phyloP scores from a whole-genome alignment of 805 yeast species.

The Yamadazyma akitaensis region DNA sequence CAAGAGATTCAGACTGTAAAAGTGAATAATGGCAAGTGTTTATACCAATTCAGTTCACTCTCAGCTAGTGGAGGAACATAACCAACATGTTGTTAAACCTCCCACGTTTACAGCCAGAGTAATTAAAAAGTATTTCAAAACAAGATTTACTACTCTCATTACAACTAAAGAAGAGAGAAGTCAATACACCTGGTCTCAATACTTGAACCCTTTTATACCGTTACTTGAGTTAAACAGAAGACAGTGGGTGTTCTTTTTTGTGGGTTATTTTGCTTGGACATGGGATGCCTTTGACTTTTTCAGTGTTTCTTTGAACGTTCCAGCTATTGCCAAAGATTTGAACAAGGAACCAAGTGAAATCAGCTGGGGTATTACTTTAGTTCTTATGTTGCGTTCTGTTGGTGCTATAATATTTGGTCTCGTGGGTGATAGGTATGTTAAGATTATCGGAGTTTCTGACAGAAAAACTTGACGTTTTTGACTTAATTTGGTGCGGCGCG shows the following conservation, averaged over 20 bases:
- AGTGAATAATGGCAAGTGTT: conserved; percentile 7
- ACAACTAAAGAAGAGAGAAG: conserved; percentile 44
- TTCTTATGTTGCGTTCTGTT: conserved; percentile 63
- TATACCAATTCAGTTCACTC: conserved; percentile 4
- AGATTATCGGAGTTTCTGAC: neutral
- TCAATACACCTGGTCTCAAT: conserved; percentile 31
- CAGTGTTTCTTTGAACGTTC: conserved; percentile 50
- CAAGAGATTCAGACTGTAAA: neutral
- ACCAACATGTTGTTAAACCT: conserved; percentile 22
- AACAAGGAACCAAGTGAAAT: conserved; percentile 40
- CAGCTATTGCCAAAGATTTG: conserved; percentile 45
- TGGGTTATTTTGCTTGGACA: conserved; percentile 60
- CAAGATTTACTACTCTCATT: conserved; percentile 48
- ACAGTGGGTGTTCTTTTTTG: conserved; percentile 55
- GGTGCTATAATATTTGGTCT: conserved; percentile 63
- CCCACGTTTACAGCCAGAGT: conserved; percentile 18
- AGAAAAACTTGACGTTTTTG: neutral
- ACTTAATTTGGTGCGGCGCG: neutral
- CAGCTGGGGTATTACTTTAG: conserved; percentile 67
- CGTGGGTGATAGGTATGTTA: conserved; percentile 49
- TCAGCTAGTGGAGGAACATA: conserved; percentile 16
- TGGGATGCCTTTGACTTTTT: conserved; percentile 68
- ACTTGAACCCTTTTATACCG: conserved; percentile 63
- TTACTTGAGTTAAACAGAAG: conserved; percentile 44
- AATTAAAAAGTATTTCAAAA: conserved; percentile 28